A percentile compares a stretch with the other conserved stretches of the same genome.
Conservation (phyloP, 768 basidiomycete species). For the Pholiota microspora region DNA sequence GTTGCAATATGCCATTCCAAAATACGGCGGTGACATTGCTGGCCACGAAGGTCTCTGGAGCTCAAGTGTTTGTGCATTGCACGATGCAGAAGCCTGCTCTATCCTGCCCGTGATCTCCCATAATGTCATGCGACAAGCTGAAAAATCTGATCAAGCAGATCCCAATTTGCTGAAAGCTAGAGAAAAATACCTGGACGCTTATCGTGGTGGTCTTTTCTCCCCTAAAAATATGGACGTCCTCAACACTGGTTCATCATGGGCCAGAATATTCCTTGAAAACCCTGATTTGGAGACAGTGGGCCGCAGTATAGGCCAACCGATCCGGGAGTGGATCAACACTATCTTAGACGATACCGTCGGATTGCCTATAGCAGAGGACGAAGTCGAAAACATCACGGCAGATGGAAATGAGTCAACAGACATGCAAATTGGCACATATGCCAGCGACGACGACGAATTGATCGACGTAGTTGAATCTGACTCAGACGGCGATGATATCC, state of each 20-base stretch:
- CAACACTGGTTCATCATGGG: slow-evolving; percentile 67
- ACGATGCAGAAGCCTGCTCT: slow-evolving; percentile 54
- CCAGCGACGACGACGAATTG: slow-evolving; percentile 49
- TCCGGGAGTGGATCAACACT: slow-evolving; percentile 66
- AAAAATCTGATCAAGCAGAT: slow-evolving; percentile 27
- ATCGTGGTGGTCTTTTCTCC: slow-evolving; percentile 55
- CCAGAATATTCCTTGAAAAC: slow-evolving; percentile 71
- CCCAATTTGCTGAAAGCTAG: slow-evolving; percentile 39
- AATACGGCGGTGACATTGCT: slow-evolving; percentile 40
- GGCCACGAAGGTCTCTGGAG: slow-evolving; percentile 48
- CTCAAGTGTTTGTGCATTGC: slow-evolving; percentile 60
- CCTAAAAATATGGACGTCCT: slow-evolving; percentile 60
- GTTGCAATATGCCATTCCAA: slow-evolving; percentile 75
- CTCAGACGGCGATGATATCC: slow-evolving; percentile 36
- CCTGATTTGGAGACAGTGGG: slow-evolving; percentile 72
- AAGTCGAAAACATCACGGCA: slow-evolving; percentile 21
- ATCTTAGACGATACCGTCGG: slow-evolving; percentile 69
- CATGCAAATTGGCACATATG: background rate
- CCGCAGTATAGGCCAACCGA: slow-evolving; percentile 57
- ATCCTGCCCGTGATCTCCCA: slow-evolving; percentile 52
- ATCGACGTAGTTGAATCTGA: slow-evolving; percentile 67
- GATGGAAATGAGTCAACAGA: slow-evolving; percentile 9
- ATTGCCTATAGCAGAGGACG: slow-evolving; percentile 36
- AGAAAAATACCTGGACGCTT: slow-evolving; percentile 58
- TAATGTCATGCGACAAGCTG: slow-evolving; percentile 33